Conservation (phyloP, 2,329 filamentous ascomycete species). For the Cercospora canescens region DNA sequence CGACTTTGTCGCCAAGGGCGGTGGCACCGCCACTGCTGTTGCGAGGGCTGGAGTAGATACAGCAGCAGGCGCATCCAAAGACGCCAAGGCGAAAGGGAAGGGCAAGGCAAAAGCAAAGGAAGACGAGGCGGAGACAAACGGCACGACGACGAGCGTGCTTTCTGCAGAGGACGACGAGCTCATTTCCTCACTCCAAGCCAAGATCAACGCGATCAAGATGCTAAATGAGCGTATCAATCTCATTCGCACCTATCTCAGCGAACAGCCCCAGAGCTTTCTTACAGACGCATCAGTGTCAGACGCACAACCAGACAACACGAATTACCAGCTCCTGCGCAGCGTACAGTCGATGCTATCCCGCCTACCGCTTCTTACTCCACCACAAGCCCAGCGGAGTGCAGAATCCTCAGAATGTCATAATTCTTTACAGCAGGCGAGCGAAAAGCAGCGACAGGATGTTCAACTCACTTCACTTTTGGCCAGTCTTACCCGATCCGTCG, state of each 20-base stretch:
- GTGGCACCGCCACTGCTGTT: conserved; percentile 73
- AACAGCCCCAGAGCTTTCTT: conserved; percentile 66
- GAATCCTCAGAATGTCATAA: conserved; percentile 52
- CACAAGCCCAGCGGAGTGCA: conserved; percentile 58
- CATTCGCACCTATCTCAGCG: conserved; percentile 68
- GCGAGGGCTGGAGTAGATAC: conserved; percentile 24
- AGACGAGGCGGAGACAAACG: conserved; percentile 44
- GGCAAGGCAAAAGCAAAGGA: conserved; percentile 41
- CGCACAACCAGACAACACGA: conserved; percentile 41
- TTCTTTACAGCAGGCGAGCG: conserved; percentile 43
- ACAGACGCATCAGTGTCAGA: conserved; percentile 45
- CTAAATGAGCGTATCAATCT: conserved; percentile 64
- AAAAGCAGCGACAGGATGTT: conserved; percentile 82
- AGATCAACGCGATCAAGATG: conserved; percentile 92
- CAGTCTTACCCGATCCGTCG: conserved; percentile 70
- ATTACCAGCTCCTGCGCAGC: conserved; percentile 78
- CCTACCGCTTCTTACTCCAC: conserved; percentile 81
- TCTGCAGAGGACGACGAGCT: conserved; percentile 66
- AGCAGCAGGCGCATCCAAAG: conserved; percentile 26
- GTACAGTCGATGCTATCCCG: conserved; percentile 84
- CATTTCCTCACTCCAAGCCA: conserved; percentile 72
- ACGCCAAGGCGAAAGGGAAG: conserved; percentile 42
- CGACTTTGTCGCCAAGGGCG: conserved; percentile 84
- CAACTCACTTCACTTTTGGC: conserved; percentile 75
- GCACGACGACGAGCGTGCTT: conserved; percentile 43